A percentile compares a stretch with the other conserved stretches of the same genome.
phyloP scores from a whole-genome alignment of 1,284 basidiomycete genomes.

The Cryptococcus amylolentus region DNA sequence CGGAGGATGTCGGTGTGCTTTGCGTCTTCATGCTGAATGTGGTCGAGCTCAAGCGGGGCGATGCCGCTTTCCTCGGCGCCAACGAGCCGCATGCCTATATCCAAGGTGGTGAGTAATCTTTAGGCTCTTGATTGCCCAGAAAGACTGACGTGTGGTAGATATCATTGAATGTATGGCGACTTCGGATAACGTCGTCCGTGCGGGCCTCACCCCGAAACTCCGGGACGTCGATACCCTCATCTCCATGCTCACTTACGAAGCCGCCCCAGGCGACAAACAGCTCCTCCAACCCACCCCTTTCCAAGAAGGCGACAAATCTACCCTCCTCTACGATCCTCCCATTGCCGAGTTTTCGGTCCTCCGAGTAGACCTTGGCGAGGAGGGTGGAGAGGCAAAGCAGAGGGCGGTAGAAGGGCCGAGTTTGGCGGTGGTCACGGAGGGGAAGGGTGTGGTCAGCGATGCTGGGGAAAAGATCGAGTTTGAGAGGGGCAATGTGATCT shows the following conservation, averaged over 20 bases:
- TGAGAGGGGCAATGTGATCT: constrained; percentile 71
- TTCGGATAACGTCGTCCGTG: constrained; percentile 97
- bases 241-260: constrained; percentile 79
- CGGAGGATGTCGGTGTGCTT: constrained; percentile 88
- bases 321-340: constrained; percentile 81
- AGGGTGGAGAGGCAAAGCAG: constrained; percentile 40
- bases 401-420: constrained; percentile 78
- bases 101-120: constrained; percentile 65
- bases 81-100: constrained; percentile 98
- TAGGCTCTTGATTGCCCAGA: not conserved
- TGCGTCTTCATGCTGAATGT: constrained; percentile 91
- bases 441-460: constrained; percentile 55
- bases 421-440: constrained; percentile 71
- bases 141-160: constrained; percentile 55
- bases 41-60: constrained; percentile 70
- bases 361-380: constrained; percentile 56
- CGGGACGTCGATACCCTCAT: constrained; percentile 89
- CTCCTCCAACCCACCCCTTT: constrained; percentile 62
- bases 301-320: constrained; percentile 30
- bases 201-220: constrained; percentile 93
- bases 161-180: constrained; percentile 98
- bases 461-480: constrained; percentile 54
- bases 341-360: constrained; percentile 91
- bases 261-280: constrained; percentile 66
- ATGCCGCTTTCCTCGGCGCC: constrained; percentile 91